Percentiles rank a stretch among this genome's conserved stretches.
Evolutionary conservation across 805 yeast species (phyloP).

Genomic region (Cyberlindnera meyerae): DNA sequence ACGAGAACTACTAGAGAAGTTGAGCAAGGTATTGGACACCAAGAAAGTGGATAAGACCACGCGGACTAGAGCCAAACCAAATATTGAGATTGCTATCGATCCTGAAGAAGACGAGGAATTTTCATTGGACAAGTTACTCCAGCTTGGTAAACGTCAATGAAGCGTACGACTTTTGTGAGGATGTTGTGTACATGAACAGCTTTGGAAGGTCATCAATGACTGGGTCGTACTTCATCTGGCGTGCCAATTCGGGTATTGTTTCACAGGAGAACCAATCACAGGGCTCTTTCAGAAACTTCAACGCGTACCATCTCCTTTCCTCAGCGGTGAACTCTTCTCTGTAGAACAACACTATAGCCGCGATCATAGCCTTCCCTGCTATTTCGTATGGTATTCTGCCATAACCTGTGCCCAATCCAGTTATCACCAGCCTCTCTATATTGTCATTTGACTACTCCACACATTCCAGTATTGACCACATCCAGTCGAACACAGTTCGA

Average conservation of each 20-base stretch:
- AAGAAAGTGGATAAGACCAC: conserved; percentile 19
- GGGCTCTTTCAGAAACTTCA: conserved; percentile 12
- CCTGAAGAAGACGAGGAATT: conserved; percentile 7
- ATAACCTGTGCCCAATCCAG: conserved; percentile 38
- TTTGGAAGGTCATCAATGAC: conserved; percentile 2
- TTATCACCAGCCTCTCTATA: conserved; percentile 25
- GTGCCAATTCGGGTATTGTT: background rate
- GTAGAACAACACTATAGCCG: conserved; percentile 29
- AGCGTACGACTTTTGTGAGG: conserved; percentile 1
- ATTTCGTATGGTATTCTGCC: conserved; percentile 30
- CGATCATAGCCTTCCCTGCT: conserved; percentile 33
- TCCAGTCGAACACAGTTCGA: conserved; percentile 33
- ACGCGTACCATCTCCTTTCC: conserved; percentile 5
- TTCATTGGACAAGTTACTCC: conserved; percentile 6
- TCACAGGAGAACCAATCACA: background rate
- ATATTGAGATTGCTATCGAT: conserved; percentile 4
- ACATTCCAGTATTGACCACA: conserved; percentile 31
- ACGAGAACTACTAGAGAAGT: conserved; percentile 11
- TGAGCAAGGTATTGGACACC: conserved; percentile 18
- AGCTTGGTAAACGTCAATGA: conserved; percentile 3
- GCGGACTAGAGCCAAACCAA: background rate
- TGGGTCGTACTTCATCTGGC: conserved; percentile 3
- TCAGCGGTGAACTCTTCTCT: conserved; percentile 1
- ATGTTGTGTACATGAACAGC: conserved; percentile 5
- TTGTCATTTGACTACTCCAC: no score